Percentiles rank a stretch among this genome's conserved stretches.
Conservation (phyloP, 352 stramenopile genomes). For the Globisporangium ultimum region DNA sequence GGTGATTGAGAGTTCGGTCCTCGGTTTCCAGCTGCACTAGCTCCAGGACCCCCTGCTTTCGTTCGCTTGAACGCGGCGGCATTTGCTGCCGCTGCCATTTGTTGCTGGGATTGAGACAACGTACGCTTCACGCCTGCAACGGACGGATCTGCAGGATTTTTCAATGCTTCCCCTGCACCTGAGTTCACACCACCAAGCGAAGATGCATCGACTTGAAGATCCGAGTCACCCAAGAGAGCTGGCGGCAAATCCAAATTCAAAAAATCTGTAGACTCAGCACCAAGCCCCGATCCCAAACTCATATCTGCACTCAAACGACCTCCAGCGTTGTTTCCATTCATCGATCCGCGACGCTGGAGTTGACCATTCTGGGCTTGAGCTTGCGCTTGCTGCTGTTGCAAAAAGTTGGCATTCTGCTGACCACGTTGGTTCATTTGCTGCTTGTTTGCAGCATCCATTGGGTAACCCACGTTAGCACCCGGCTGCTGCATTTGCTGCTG, state of each 20-base stretch:
- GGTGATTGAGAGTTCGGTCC: slow-evolving; percentile 48
- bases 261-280: slow-evolving; percentile 69
- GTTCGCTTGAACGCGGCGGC: slow-evolving; percentile 79
- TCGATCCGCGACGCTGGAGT: slow-evolving; percentile 31
- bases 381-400: slow-evolving; percentile 43
- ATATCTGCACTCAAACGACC: slow-evolving; percentile 55
- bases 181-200: slow-evolving; percentile 27
- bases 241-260: slow-evolving; percentile 77
- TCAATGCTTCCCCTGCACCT: slow-evolving; percentile 23
- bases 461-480: slow-evolving; percentile 15
- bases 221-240: slow-evolving; percentile 60
- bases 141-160: slow-evolving; percentile 24
- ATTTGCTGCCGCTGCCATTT: slow-evolving; percentile 78
- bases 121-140: slow-evolving; percentile 59
- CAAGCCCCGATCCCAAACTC: slow-evolving; percentile 36
- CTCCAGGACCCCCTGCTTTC: slow-evolving; percentile 46
- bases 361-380: slow-evolving; percentile 36
- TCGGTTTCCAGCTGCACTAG: slow-evolving; percentile 16
- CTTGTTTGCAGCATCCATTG: slow-evolving; percentile 14
- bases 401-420: slow-evolving; percentile 18
- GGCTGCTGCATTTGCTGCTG: slow-evolving; percentile 50
- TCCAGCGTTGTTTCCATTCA: slow-evolving; percentile 24
- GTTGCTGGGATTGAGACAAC: slow-evolving; percentile 76
- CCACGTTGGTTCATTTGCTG: slow-evolving; percentile 34
- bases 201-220: slow-evolving; percentile 45